These are phyloP conservation scores for Cladosporium sp. DNA, from an alignment of 2,329 filamentous ascomycete species.

Conservation along the genomic window DNA sequence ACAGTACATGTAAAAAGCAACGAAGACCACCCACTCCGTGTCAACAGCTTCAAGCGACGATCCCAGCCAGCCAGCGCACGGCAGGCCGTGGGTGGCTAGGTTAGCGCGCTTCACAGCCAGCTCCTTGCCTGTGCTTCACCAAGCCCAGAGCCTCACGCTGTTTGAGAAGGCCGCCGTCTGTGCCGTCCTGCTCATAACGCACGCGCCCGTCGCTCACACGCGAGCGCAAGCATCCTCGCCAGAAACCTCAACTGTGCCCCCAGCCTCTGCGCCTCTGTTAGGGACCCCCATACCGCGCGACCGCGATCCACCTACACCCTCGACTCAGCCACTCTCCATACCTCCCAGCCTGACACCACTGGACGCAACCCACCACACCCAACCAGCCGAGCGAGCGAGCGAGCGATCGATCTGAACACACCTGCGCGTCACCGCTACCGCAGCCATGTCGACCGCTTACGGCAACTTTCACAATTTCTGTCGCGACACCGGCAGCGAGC, in stretches of 20 bases:
- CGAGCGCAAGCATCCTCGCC: neutral
- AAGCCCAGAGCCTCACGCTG: constrained; percentile 6
- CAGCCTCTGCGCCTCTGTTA: neutral
- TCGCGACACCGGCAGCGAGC: constrained; percentile 43
- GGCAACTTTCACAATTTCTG: constrained; percentile 43
- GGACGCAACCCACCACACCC: neutral
- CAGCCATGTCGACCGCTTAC: constrained; percentile 25
- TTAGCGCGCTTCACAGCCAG: constrained; percentile 1
- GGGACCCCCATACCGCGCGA: neutral
- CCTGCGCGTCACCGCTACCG: constrained; percentile 8
- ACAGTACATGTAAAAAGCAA: neutral
- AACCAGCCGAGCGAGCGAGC: neutral
- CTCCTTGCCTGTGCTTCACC: neutral
- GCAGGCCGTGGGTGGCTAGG: too few species aligned
- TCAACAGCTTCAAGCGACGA: neutral
- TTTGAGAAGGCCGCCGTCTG: constrained; percentile 8
- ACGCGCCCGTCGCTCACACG: neutral
- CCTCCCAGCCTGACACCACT: neutral
- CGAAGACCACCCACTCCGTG: neutral
- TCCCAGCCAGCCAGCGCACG: neutral
- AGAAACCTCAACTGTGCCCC: neutral
- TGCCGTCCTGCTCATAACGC: constrained; percentile 8
- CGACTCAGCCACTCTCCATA: neutral
- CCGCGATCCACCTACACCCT: neutral
- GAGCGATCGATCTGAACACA: constrained; percentile 4